Percentiles rank a stretch among this genome's conserved stretches.
Conservation (phyloP, 306 rosid genomes). For the Gleditsia sinensis region DNA sequence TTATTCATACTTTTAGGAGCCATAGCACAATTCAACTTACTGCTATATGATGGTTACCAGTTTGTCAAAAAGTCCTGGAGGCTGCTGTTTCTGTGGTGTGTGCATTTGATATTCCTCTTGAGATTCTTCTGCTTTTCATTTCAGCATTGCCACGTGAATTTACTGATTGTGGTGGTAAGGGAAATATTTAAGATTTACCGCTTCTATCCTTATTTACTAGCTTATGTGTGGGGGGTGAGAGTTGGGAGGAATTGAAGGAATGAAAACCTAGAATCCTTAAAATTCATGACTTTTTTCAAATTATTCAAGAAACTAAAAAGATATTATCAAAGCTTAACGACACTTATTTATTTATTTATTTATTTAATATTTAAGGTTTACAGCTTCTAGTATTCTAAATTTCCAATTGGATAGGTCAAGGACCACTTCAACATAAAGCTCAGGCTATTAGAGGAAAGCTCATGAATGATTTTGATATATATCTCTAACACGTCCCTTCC, state of each 20-base stretch:
- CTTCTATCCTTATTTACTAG: slow-evolving; percentile 16
- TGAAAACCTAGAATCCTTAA: neutral
- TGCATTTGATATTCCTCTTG: slow-evolving; percentile 67
- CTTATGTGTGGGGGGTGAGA: neutral
- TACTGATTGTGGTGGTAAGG: slow-evolving; percentile 79
- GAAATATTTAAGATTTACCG: slow-evolving; percentile 24
- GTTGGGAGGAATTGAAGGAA: neutral
- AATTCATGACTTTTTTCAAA: neutral
- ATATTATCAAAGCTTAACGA: slow-evolving; percentile 3
- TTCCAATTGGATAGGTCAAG: neutral
- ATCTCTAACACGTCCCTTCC: no score
- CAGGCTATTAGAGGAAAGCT: neutral
- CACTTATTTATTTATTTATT: neutral
- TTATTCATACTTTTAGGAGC: slow-evolving; percentile 22
- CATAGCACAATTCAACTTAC: slow-evolving; percentile 33
- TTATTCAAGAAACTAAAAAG: slow-evolving; percentile 9
- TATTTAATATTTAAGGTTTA: neutral
- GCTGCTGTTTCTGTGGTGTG: slow-evolving; percentile 79
- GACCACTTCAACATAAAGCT: neutral
- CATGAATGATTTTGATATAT: neutral
- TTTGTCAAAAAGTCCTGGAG: slow-evolving; percentile 76
- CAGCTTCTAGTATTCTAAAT: neutral
- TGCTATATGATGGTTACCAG: slow-evolving; percentile 50
- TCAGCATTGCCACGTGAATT: slow-evolving; percentile 84
- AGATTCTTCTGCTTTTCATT: slow-evolving; percentile 70